Evolutionary conservation across 2,329 filamentous ascomycete species (phyloP).

Genomic region (Aspergillus calidoustus): DNA sequence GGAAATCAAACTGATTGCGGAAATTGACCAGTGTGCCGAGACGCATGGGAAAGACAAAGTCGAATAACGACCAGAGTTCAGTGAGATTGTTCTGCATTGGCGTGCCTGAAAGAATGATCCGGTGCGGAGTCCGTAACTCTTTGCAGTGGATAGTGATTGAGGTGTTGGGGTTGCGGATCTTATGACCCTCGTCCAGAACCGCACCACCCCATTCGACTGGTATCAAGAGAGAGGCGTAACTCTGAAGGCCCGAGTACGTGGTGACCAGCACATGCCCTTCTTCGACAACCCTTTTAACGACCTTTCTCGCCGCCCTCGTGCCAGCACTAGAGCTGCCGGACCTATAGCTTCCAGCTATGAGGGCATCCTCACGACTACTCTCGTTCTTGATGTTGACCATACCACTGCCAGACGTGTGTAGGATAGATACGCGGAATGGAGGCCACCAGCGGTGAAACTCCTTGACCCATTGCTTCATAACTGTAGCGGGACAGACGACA

Average conservation of each 20-base stretch:
- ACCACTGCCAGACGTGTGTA: conserved; percentile 93
- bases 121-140: conserved; percentile 84
- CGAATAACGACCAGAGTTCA: conserved; percentile 96
- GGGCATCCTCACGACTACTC: conserved; percentile 64
- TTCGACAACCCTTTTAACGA: conserved; percentile 79
- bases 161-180: conserved; percentile 95
- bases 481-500: conserved; percentile 89
- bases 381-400: conserved; percentile 80
- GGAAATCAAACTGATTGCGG: conserved; percentile 87
- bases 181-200: conserved; percentile 95
- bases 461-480: conserved; percentile 97
- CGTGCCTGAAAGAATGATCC: conserved; percentile 92
- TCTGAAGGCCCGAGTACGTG: conserved; percentile 94
- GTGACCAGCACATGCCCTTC: conserved; percentile 94
- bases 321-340: conserved; percentile 53
- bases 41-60: conserved; percentile 97
- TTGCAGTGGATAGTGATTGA: conserved; percentile 95
- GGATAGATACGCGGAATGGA: conserved; percentile 90
- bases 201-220: conserved; percentile 90
- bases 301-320: conserved; percentile 72
- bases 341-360: conserved; percentile 60
- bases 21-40: conserved; percentile 91
- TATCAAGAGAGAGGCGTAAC: conserved; percentile 81
- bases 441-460: conserved; percentile 99
- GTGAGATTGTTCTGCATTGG: conserved; percentile 97